A percentile compares a stretch with the other conserved stretches of the same genome.
These are phyloP conservation scores for Lentinus tigrinus DNA, from an alignment of 768 basidiomycete genomes.

Conservation along the genomic window DNA sequence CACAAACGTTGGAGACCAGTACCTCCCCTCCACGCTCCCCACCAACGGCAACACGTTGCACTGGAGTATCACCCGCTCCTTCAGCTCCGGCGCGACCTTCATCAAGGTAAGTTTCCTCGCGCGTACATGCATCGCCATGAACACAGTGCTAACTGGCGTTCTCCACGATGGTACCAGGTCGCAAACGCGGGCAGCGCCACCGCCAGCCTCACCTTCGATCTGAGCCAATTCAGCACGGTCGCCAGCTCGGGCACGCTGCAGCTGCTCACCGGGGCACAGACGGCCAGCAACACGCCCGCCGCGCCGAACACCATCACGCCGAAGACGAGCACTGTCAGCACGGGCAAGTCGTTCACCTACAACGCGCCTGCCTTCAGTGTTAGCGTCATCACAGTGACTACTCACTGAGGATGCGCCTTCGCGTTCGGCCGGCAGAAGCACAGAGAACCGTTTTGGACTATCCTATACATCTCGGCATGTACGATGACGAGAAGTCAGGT, in stretches of 20 bases:
- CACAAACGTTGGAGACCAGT: slow-evolving; percentile 58
- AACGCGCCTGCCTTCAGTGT: slow-evolving; percentile 50
- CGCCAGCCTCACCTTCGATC: slow-evolving; percentile 43
- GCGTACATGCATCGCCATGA: not conserved
- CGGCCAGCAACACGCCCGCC: slow-evolving; percentile 54
- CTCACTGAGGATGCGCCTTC: slow-evolving; percentile 4
- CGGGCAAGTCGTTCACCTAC: slow-evolving; percentile 54
- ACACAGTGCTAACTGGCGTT: not conserved
- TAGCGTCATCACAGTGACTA: slow-evolving; percentile 33
- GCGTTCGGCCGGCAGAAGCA: not conserved
- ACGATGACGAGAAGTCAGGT: too few species aligned
- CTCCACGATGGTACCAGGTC: slow-evolving; percentile 37
- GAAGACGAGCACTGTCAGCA: slow-evolving; percentile 40
- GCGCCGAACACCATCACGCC: slow-evolving; percentile 50
- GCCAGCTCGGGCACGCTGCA: slow-evolving; percentile 43
- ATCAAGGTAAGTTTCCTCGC: slow-evolving; percentile 47
- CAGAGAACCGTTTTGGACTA: not conserved
- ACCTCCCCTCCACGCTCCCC: slow-evolving; percentile 63
- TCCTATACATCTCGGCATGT: too few species aligned
- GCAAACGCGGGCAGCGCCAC: slow-evolving; percentile 47
- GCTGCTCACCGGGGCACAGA: slow-evolving; percentile 48
- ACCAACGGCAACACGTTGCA: slow-evolving; percentile 44
- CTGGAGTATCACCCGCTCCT: slow-evolving; percentile 55
- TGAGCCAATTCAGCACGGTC: slow-evolving; percentile 51
- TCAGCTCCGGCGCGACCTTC: slow-evolving; percentile 41